Conservation (phyloP, 1,284 basidiomycete genomes). For the Leccinum subrobustum region DNA sequence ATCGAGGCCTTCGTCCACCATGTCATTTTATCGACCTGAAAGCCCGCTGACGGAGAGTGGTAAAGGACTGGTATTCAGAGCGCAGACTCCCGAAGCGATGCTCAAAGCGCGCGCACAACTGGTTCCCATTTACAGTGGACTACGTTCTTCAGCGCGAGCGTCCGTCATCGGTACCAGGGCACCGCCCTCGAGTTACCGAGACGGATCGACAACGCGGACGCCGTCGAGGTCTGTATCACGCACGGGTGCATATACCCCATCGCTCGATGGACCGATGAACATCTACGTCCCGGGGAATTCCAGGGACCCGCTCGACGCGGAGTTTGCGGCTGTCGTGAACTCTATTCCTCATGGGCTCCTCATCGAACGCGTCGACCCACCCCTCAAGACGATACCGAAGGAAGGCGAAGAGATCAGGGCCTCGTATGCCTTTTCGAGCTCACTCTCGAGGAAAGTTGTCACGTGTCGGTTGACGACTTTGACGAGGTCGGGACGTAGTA, state of each 20-base stretch:
- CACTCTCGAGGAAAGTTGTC: conserved; percentile 68
- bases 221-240: conserved; percentile 70
- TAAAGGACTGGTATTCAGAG: conserved; percentile 37
- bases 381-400: conserved; percentile 59
- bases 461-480: conserved; percentile 80
- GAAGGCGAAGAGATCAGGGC: conserved; percentile 80
- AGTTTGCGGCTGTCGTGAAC: conserved; percentile 77
- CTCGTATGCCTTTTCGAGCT: conserved; percentile 77
- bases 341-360: conserved; percentile 71
- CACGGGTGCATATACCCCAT: conserved; percentile 57
- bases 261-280: conserved; percentile 51
- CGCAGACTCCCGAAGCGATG: conserved; percentile 68
- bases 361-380: conserved; percentile 79
- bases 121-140: conserved; percentile 51
- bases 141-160: conserved; percentile 41
- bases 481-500: conserved; percentile 53
- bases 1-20: conserved; percentile 66
- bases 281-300: conserved; percentile 69
- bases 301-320: conserved; percentile 79
- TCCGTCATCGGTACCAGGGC: conserved; percentile 39
- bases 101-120: conserved; percentile 57
- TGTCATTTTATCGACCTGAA: conserved; percentile 64
- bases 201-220: conserved; percentile 49
- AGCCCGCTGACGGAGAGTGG: conserved; percentile 51
- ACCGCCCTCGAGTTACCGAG: conserved; percentile 77